Conservation (phyloP, 2,329 filamentous ascomycete genomes). For the Curvularia hawaiiensis region DNA sequence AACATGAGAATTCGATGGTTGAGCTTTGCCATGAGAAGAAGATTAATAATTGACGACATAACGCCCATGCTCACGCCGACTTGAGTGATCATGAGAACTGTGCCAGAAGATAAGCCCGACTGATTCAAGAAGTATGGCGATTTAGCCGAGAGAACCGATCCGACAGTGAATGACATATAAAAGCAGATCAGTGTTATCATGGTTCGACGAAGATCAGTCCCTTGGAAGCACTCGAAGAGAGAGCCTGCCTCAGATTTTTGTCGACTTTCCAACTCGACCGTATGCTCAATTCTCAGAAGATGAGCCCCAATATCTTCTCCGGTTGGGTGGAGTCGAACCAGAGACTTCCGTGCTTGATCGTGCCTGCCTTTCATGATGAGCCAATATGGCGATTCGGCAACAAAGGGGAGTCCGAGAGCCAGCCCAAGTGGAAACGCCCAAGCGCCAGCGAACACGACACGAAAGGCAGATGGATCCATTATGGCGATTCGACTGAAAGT, state of each 20-base stretch:
- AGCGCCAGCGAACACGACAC: constrained; percentile 1
- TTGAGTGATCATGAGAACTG: not conserved
- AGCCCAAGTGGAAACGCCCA: constrained; percentile 13
- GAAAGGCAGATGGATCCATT: constrained; percentile 1
- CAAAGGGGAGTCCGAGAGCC: not conserved
- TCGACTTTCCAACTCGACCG: constrained; percentile 1
- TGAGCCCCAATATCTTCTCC: not conserved
- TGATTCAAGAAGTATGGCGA: not conserved
- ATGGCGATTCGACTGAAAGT: not conserved
- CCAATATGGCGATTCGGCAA: constrained; percentile 16
- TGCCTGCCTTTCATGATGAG: constrained; percentile 12
- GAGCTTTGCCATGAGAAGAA: not conserved
- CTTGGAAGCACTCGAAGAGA: not conserved
- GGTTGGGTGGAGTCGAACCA: constrained; percentile 2
- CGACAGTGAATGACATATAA: not conserved
- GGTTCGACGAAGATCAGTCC: not conserved
- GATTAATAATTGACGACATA: not conserved
- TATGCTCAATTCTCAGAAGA: not conserved
- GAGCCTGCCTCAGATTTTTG: constrained; percentile 6
- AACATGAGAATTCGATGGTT: not conserved
- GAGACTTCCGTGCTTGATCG: constrained; percentile 5
- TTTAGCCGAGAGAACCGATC: not conserved
- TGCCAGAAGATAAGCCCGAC: not conserved
- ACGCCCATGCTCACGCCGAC: not conserved
- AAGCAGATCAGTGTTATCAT: not conserved